These are phyloP conservation scores for Tothia fuscella DNA, from an alignment of 2,329 filamentous ascomycete genomes.

Conservation along the genomic window DNA sequence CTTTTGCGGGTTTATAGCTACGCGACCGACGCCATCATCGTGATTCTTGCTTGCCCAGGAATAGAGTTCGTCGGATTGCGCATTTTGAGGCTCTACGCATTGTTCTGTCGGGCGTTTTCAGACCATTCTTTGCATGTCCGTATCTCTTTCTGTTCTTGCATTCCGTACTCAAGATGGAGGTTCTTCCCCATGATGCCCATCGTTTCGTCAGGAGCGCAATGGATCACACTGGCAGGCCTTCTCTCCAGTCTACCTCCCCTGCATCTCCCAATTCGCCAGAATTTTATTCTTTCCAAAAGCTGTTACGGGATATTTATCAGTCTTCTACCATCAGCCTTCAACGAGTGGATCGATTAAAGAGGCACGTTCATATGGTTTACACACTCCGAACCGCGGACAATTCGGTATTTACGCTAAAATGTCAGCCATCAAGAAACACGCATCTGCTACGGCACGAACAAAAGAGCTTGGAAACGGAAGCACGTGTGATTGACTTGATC, in stretches of 20 bases:
- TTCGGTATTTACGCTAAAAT: slow-evolving; percentile 29
- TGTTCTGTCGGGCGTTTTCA: no score
- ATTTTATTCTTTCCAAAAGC: slow-evolving; percentile 9
- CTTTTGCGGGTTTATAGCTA: no score
- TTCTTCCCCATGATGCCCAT: slow-evolving; percentile 6
- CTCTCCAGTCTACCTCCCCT: slow-evolving; percentile 1
- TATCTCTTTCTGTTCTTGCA: no score
- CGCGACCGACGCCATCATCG: no score
- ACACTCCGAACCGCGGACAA: slow-evolving; percentile 28
- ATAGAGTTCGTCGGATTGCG: no score
- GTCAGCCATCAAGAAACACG: slow-evolving; percentile 25
- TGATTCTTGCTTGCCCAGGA: no score
- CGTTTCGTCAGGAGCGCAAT: neutral
- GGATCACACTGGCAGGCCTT: slow-evolving; percentile 2
- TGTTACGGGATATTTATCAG: slow-evolving; percentile 1
- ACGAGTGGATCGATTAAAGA: slow-evolving; percentile 23
- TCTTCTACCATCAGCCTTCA: slow-evolving; percentile 19
- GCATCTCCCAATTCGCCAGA: slow-evolving; percentile 3
- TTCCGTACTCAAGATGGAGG: slow-evolving; percentile 7
- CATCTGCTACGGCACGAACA: slow-evolving; percentile 33
- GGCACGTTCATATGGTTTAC: slow-evolving; percentile 27
- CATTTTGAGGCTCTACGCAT: no score
- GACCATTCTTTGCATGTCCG: no score
- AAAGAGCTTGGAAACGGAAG: slow-evolving; percentile 28
- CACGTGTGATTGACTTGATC: slow-evolving; percentile 26